Evolutionary conservation across 208 protist genomes (phyloP).

Genomic region (Acanthamoeba comandoni): DNA sequence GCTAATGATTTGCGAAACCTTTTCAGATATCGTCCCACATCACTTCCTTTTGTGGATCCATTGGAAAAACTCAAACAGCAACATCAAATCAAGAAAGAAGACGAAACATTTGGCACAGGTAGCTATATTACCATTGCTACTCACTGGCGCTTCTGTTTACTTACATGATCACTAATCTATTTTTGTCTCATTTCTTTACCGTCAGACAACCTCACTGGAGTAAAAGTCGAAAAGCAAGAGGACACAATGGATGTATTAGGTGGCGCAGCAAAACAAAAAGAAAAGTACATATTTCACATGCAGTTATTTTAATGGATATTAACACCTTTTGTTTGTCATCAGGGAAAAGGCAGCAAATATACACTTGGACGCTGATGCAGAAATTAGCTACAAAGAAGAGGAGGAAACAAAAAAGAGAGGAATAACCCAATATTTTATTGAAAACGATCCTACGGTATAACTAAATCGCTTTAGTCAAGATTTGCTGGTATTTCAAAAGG

Average conservation of each 20-base stretch:
- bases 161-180: background rate
- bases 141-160: background rate
- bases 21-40: slow-evolving; percentile 38
- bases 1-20: background rate
- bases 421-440: slow-evolving; percentile 30
- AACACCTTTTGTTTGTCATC: background rate
- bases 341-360: background rate
- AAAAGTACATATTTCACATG: background rate
- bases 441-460: slow-evolving; percentile 42
- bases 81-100: slow-evolving; percentile 1
- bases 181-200: background rate
- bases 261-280: background rate
- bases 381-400: slow-evolving; percentile 16
- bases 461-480: background rate
- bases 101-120: background rate
- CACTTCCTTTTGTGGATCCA: slow-evolving; percentile 41
- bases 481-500: background rate
- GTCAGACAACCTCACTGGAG: background rate
- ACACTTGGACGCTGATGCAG: slow-evolving; percentile 21
- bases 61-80: slow-evolving; percentile 27
- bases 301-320: background rate
- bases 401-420: slow-evolving; percentile 31
- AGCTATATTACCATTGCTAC: background rate
- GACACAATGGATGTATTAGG: background rate
- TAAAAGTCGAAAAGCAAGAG: background rate